Evolutionary conservation across 306 rosid species (phyloP), one percentile per base, ranked within the genome.

Genomic region (Albizia julibrissin): DNA sequence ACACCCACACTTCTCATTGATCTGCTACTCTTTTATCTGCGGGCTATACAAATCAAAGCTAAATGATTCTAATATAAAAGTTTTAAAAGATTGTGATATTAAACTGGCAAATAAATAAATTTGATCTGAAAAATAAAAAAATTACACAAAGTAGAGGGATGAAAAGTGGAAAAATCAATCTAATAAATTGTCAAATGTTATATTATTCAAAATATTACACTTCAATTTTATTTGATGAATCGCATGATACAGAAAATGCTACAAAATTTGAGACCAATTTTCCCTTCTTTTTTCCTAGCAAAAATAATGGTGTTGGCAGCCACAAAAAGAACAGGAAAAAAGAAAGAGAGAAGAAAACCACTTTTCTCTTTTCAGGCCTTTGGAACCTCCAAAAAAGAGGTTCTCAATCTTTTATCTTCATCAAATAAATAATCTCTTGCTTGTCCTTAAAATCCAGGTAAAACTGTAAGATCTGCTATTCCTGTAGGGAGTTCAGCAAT

Each of bases 401-500:
- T n/a, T 80, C 56, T 66, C 6, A 16, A 34, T 16, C 24, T 31
- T 31, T 26, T 54, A 68, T 79, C 52, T 54, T 27, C 76, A n/a
- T 54, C 27, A 58, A 81, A 81, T 74, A 68, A 83, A 81, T 79
- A 75, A 46, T 66, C 14, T 70, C 68, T 54, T 37, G 24, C 8
- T 1, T 74, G 34, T 64, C 81, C 86, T 89, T 71, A 93, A 85
- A 95, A 95, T 80, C 99, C 99, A 2, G 99, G 97, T 56, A 95
- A 81, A 78, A 88, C 59, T 24, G 98, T 87, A 26, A 95, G 91
- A 79, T 93, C 99, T 46, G 93, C 99, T 79, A 93, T 87, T 70
- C 98, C 99, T 80, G 75, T 89, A 34, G 99, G 95, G 37, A 95
- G 99, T 59, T 95, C 95, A 33, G 98, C 88, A 82, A 95, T 89